Conservation (phyloP, 345 rosid species). For the Eucalyptus pauciflora region DNA sequence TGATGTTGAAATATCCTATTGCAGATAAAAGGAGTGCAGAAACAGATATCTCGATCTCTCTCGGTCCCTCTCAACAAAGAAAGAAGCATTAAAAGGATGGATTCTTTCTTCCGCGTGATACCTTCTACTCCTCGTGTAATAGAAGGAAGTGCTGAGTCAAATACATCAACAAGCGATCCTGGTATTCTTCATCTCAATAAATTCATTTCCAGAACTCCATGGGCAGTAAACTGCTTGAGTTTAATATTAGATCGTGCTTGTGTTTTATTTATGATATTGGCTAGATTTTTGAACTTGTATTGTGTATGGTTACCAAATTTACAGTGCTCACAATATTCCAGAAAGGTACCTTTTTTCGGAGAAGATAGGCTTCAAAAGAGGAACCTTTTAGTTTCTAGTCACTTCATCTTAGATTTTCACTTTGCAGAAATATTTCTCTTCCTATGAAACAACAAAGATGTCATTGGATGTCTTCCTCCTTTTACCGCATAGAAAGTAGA, state of each 20-base stretch:
- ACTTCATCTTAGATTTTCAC: background rate
- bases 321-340: background rate
- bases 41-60: slow-evolving; percentile 58
- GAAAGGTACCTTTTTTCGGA: background rate
- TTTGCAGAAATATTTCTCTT: background rate
- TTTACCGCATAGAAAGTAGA: background rate
- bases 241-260: background rate
- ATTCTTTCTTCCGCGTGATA: slow-evolving; percentile 84
- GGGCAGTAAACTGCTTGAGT: background rate
- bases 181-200: background rate
- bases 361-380: background rate
- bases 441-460: background rate
- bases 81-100: slow-evolving; percentile 53
- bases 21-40: slow-evolving; percentile 46
- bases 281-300: background rate
- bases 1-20: background rate
- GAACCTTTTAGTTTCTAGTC: background rate
- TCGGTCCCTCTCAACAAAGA: slow-evolving; percentile 78
- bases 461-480: background rate
- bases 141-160: slow-evolving; percentile 35
- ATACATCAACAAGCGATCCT: slow-evolving; percentile 17
- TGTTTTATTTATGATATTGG: background rate
- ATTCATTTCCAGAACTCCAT: background rate
- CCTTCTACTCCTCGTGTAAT: slow-evolving; percentile 69
- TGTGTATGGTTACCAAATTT: background rate